These are phyloP conservation scores for Xylariaceae sp. DNA, from an alignment of 2,329 filamentous ascomycete genomes.

Conservation along the genomic window DNA sequence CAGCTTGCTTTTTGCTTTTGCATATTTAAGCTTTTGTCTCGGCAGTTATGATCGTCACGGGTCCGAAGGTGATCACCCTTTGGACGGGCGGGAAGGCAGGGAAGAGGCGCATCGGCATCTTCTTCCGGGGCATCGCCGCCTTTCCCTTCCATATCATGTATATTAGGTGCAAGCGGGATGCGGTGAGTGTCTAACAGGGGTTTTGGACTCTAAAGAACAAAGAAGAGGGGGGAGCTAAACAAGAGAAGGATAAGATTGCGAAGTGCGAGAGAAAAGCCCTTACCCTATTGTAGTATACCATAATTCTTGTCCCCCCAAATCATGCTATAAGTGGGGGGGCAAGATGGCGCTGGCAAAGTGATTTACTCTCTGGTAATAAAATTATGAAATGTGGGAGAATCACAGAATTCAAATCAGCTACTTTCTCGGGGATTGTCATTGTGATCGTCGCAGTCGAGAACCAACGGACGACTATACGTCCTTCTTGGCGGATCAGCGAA, in stretches of 20 bases:
- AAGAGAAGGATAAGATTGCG: neutral
- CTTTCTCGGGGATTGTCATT: too few relatives aligned
- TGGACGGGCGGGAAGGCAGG: neutral
- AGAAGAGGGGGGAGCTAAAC: constrained; percentile 10
- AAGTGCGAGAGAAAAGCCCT: constrained; percentile 12
- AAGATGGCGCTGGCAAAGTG: neutral
- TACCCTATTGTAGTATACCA: constrained; percentile 20
- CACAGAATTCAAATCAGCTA: too few relatives aligned
- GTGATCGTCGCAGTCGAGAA: too few relatives aligned
- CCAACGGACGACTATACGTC: too few relatives aligned
- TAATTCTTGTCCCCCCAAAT: constrained; percentile 5
- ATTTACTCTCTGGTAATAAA: too few relatives aligned
- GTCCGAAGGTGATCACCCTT: neutral
- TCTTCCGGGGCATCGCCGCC: neutral
- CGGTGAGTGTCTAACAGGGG: constrained; percentile 2
- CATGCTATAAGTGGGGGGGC: constrained; percentile 1
- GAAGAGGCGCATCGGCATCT: neutral
- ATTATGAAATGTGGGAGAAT: too few relatives aligned
- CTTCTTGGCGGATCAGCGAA: too few relatives aligned
- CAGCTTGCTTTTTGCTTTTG: constrained; percentile 18
- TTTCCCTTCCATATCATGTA: neutral
- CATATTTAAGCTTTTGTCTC: constrained; percentile 15
- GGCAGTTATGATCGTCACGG: constrained; percentile 8
- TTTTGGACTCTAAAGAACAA: constrained; percentile 1
- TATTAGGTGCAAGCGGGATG: neutral